Conservation (phyloP, 1,139 yeast species). For the Yamadazyma dendronema region DNA sequence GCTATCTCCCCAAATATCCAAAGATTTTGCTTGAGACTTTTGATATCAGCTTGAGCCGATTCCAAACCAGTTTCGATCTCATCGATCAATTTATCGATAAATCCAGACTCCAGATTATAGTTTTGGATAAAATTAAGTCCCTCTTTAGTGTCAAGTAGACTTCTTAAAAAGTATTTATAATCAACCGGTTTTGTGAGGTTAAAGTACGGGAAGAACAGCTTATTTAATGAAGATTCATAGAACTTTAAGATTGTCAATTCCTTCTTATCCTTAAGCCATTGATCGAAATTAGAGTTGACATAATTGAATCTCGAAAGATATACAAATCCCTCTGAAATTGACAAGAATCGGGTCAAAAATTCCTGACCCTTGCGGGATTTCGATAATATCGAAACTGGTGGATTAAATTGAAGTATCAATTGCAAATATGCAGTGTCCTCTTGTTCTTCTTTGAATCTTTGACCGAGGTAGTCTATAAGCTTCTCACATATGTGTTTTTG, state of each 20-base stretch:
- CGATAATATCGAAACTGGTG: constrained; percentile 30
- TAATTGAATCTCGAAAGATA: constrained; percentile 35
- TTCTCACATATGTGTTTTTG: constrained; percentile 20
- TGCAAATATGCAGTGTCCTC: constrained; percentile 23
- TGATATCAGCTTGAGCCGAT: constrained; percentile 18
- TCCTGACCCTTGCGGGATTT: constrained; percentile 24
- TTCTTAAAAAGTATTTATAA: constrained; percentile 58
- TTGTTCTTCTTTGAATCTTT: constrained; percentile 14
- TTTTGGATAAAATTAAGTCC: constrained; percentile 52
- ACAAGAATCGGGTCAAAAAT: constrained; percentile 29
- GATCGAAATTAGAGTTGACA: constrained; percentile 29
- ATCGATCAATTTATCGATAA: constrained; percentile 25
- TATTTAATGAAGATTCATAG: constrained; percentile 12
- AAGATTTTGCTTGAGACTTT: constrained; percentile 68
- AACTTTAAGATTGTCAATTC: constrained; percentile 10
- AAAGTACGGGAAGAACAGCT: constrained; percentile 27
- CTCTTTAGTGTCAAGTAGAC: constrained; percentile 75
- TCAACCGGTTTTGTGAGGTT: constrained; percentile 13
- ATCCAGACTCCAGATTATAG: constrained; percentile 21
- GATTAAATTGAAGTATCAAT: constrained; percentile 24
- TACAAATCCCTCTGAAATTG: constrained; percentile 33
- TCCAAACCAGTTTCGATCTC: constrained; percentile 21
- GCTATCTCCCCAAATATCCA: constrained; percentile 92
- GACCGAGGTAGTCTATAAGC: constrained; percentile 48
- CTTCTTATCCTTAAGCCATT: constrained; percentile 23